phyloP scores from a whole-genome alignment of 139 green algal species.

The Chlorella sp. region DNA sequence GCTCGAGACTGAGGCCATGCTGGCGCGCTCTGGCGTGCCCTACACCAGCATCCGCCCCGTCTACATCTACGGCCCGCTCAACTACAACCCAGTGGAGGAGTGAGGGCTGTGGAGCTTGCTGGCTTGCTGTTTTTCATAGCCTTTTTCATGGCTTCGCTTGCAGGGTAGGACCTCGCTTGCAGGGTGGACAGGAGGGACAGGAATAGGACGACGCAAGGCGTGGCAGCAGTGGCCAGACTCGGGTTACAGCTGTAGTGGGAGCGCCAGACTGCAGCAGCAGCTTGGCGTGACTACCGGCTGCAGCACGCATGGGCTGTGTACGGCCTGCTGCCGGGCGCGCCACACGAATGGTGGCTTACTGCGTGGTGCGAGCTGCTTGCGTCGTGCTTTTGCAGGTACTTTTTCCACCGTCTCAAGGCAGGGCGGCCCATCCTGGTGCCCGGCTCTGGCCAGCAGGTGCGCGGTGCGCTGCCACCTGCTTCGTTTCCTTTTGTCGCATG shows the following conservation, averaged over 20 bases:
- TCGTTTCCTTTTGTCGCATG: too few species aligned
- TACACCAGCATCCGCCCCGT: conserved; percentile 89
- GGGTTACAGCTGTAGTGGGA: too few species aligned
- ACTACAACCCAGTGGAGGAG: conserved; percentile 98
- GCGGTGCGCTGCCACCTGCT: too few species aligned
- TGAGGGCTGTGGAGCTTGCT: too few species aligned
- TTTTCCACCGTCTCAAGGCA: conserved; percentile 59
- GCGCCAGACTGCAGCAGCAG: too few species aligned
- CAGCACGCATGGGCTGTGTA: too few species aligned
- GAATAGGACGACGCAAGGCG: neutral
- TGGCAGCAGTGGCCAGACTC: neutral
- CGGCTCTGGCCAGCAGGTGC: conserved; percentile 76
- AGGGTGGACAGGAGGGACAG: neutral
- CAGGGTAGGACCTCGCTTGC: neutral
- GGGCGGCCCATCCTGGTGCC: conserved; percentile 86
- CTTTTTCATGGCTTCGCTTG: neutral
- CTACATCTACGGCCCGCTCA: conserved; percentile 98
- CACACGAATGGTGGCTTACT: conserved; percentile 12
- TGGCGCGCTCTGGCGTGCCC: conserved; percentile 67
- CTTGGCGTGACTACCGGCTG: too few species aligned
- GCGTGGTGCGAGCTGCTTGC: too few species aligned
- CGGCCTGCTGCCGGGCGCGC: too few species aligned
- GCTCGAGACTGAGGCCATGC: conserved; percentile 87
- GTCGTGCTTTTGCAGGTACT: too few species aligned
- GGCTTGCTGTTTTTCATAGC: conserved; percentile 53